Evolutionary conservation across 495 filamentous ascomycete species (phyloP).

Genomic region (Xylaria flabelliformis): DNA sequence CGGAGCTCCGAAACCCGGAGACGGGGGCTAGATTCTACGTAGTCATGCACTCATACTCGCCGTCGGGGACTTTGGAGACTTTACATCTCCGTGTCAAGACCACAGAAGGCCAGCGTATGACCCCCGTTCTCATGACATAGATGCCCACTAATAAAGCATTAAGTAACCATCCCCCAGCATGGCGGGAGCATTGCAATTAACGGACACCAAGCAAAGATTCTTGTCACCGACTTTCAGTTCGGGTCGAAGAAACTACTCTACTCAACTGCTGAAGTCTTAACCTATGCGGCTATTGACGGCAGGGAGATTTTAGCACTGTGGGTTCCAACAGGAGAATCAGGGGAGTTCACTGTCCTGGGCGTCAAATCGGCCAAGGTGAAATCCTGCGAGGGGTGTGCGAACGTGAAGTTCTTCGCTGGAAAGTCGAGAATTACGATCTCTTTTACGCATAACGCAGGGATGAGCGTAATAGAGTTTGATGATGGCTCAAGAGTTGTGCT

Average conservation of each 20-base stretch:
- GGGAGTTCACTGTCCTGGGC: constrained; percentile 60
- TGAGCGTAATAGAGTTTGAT: constrained; percentile 55
- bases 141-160: not conserved
- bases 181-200: constrained; percentile 56
- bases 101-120: constrained; percentile 56
- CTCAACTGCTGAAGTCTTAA: constrained; percentile 66
- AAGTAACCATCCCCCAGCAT: constrained; percentile 37
- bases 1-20: constrained; percentile 61
- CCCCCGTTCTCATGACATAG: constrained; percentile 36
- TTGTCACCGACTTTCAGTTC: constrained; percentile 64
- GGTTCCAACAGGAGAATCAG: constrained; percentile 59
- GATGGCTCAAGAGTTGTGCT: constrained; percentile 53
- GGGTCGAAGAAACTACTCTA: constrained; percentile 60
- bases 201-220: constrained; percentile 65
- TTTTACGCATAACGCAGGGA: constrained; percentile 54
- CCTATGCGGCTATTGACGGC: constrained; percentile 56
- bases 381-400: constrained; percentile 35
- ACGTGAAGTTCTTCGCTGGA: constrained; percentile 46
- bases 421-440: constrained; percentile 45
- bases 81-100: constrained; percentile 63
- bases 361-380: constrained; percentile 48
- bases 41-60: constrained; percentile 57
- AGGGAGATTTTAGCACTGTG: constrained; percentile 59
- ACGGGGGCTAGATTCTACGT: constrained; percentile 65
- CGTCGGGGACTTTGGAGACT: constrained; percentile 50